Base-by-base conservation (phyloP, 306 rosid species). In the Phaseolus lunatus region DNA sequence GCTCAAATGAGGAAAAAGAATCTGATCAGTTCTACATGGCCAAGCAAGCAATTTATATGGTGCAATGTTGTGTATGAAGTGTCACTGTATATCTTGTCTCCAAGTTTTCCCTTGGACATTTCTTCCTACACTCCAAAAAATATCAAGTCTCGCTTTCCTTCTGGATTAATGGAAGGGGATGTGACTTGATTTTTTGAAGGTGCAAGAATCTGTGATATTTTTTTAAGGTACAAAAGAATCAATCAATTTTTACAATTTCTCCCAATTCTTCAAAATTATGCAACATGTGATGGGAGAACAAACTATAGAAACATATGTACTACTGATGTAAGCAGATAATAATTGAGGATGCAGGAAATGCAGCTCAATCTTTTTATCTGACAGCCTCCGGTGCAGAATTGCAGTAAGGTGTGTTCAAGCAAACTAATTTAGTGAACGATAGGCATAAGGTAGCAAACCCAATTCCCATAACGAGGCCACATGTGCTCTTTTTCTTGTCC, bases 341-440 rank as follows among this genome's bases (percentile, higher is more conserved):
- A 27, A 59, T 12, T 19, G 9, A 56, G 43, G 33, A 76, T 13
- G 52, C 75, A 67, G 19, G 67, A 73, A 54, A 70, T 44, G 82
- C 72, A 35, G 61, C 75, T 35, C 4, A n/a, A 45, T 5, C 24
- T 20, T 37, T 44, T 89, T 71, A 91, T 83, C 88, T 77, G 47
- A 87, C 96, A 9, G 96, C 90, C 81, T 91, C 96, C 0, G 96
- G 96, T 19, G 96, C 96, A 41, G 90, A 91, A 75, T 89, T 91
- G 85, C 93, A 91, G 80, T 91, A 91, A 66, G 96, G 93, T 15
- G 96, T 86, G 80, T 87, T 89, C 86, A 87, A 79, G 80, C 77
- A 95, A 68, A 92, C 97, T 88, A 92, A 82, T 82, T 91, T 95
- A 44, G 97, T 92, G 89, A 92, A 90, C 37, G 91, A 89, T 71